phyloP scores from a whole-genome alignment of 495 filamentous ascomycete genomes.

The Penicillium longicatenatum region DNA sequence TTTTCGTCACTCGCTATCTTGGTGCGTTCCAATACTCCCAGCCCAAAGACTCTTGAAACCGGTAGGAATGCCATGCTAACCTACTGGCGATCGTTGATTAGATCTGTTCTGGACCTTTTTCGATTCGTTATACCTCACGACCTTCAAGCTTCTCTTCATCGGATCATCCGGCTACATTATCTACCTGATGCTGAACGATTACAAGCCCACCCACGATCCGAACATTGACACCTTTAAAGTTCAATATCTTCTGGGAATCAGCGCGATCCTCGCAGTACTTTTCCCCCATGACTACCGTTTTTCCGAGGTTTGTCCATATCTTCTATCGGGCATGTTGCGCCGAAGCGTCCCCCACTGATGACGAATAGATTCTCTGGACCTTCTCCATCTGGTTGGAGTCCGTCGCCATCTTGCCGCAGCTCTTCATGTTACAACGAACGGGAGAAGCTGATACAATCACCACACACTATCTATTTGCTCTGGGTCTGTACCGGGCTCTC shows the following conservation, averaged over 20 bases:
- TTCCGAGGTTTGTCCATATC: conserved; percentile 52
- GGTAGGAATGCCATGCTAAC: conserved; percentile 7
- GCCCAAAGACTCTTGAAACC: background rate
- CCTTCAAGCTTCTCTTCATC: conserved; percentile 97
- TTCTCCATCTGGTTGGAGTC: conserved; percentile 98
- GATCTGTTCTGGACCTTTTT: conserved; percentile 88
- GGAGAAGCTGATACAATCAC: conserved; percentile 98
- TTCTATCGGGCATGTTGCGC: background rate
- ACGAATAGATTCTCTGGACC: conserved; percentile 80
- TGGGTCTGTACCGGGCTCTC: conserved; percentile 85
- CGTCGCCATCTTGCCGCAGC: conserved; percentile 93
- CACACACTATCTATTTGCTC: conserved; percentile 95
- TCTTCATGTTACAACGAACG: conserved; percentile 96
- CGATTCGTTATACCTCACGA: conserved; percentile 80
- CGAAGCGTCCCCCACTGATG: conserved; percentile 1
- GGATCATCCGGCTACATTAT: conserved; percentile 85
- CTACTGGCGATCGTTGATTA: conserved; percentile 33
- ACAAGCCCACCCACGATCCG: conserved; percentile 93
- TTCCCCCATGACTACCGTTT: conserved; percentile 78
- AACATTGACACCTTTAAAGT: conserved; percentile 96
- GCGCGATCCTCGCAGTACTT: conserved; percentile 75
- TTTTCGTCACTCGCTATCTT: conserved; percentile 91
- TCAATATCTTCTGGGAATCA: conserved; percentile 82
- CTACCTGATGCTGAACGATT: conserved; percentile 94
- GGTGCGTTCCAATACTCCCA: conserved; percentile 50